Percentiles rank a stretch among this genome's conserved stretches.
Evolutionary conservation across 169 alveolate genomes (phyloP).

Genomic region (Amoebophrya sp.): DNA sequence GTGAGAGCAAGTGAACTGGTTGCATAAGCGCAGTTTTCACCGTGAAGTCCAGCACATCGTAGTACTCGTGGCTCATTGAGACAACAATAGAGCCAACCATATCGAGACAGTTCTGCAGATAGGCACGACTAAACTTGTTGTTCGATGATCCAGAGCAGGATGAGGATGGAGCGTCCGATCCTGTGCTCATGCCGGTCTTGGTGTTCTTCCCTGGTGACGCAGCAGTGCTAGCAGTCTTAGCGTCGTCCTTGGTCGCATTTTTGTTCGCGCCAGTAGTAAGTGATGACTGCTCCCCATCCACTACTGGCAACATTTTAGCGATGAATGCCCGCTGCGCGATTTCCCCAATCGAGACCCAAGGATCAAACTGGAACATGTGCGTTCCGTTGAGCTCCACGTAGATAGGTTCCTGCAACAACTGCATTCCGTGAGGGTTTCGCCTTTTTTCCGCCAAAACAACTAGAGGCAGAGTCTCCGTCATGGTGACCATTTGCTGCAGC

Average conservation of each 20-base stretch:
- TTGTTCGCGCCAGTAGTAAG: neutral
- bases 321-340: neutral
- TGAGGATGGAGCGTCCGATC: neutral
- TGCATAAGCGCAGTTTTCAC: neutral
- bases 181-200: neutral
- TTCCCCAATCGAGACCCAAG: neutral
- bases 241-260: neutral
- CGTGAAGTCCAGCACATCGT: slow-evolving; percentile 9
- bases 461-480: neutral
- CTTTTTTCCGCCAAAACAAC: neutral
- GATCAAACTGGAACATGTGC: neutral
- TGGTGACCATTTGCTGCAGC: neutral
- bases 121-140: neutral
- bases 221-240: neutral
- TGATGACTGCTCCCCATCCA: neutral
- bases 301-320: neutral
- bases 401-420: neutral
- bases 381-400: neutral
- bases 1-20: neutral
- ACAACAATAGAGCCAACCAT: neutral
- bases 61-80: neutral
- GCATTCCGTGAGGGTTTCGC: slow-evolving; percentile 5
- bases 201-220: neutral
- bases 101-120: neutral
- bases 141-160: neutral